Evolutionary conservation across 257 asterid genomes (phyloP).

Genomic region (Linderniella brevidens): DNA sequence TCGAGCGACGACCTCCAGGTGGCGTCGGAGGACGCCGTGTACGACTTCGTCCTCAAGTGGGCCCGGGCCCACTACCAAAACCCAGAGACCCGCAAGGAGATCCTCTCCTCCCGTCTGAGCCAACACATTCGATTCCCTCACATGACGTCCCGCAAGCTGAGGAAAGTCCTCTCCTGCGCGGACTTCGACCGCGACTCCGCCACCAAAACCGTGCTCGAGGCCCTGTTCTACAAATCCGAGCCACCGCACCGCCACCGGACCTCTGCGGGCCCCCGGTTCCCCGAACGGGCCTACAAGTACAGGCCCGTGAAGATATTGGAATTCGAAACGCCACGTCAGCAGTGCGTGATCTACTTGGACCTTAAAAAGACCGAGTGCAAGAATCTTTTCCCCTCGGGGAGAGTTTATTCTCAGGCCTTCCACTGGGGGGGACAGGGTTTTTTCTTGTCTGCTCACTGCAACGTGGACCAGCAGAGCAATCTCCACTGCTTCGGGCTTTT

Average conservation of each 20-base stretch:
- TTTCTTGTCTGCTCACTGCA: conserved; percentile 76
- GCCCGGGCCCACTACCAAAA: conserved; percentile 45
- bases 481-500: conserved; percentile 69
- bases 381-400: conserved; percentile 48
- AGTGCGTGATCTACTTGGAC: conserved; percentile 67
- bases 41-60: conserved; percentile 67
- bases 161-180: conserved; percentile 40
- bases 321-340: conserved; percentile 53
- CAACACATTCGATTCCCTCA: conserved; percentile 63
- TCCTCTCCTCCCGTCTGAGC: conserved; percentile 39
- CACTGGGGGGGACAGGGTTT: conserved; percentile 80
- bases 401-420: conserved; percentile 68
- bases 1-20: conserved; percentile 68
- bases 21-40: conserved; percentile 73
- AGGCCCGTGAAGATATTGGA: conserved; percentile 66
- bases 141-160: conserved; percentile 77
- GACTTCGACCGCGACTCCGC: conserved; percentile 54
- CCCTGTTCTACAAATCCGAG: conserved; percentile 72
- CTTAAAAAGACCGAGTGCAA: conserved; percentile 55
- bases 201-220: conserved; percentile 53
- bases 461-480: conserved; percentile 52
- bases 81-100: conserved; percentile 43
- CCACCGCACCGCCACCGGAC: conserved; percentile 53
- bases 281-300: conserved; percentile 64
- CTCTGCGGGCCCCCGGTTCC: conserved; percentile 31